Evolutionary conservation across 768 basidiomycete species (phyloP).

Genomic region (Pleurotus eryngii): DNA sequence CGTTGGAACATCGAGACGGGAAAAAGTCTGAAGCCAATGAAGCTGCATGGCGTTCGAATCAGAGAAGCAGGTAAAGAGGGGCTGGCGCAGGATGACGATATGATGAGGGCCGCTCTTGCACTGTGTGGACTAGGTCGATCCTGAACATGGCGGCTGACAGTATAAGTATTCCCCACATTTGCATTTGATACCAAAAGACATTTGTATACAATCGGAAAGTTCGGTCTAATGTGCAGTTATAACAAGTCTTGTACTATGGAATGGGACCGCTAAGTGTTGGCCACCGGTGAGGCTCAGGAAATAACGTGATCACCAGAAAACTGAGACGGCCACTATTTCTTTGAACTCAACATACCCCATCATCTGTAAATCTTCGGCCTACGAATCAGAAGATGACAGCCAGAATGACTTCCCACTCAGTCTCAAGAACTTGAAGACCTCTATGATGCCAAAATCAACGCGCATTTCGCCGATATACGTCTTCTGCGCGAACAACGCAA

Average conservation of each 20-base stretch:
- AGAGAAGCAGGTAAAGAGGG: conserved; percentile 11
- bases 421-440: not conserved
- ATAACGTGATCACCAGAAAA: no score
- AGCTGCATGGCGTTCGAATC: not conserved
- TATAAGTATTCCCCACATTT: no score
- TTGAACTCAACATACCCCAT: no score
- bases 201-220: conserved; percentile 1
- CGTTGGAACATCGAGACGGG: conserved; percentile 27
- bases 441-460: not conserved
- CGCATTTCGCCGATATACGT: not conserved
- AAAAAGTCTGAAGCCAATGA: not conserved
- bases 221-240: not conserved
- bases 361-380: no score
- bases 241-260: no score
- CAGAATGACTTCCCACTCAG: no score
- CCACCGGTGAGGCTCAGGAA: no score
- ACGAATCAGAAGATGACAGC: no score
- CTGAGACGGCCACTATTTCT: no score
- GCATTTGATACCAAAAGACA: not conserved
- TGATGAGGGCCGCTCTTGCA: conserved; percentile 68
- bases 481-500: not conserved
- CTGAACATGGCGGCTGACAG: no score
- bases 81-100: conserved; percentile 52
- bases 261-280: no score
- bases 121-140: conserved; percentile 53